Conservation (phyloP, 2,329 filamentous ascomycete genomes). For the Berkeleyomyces basicola region DNA sequence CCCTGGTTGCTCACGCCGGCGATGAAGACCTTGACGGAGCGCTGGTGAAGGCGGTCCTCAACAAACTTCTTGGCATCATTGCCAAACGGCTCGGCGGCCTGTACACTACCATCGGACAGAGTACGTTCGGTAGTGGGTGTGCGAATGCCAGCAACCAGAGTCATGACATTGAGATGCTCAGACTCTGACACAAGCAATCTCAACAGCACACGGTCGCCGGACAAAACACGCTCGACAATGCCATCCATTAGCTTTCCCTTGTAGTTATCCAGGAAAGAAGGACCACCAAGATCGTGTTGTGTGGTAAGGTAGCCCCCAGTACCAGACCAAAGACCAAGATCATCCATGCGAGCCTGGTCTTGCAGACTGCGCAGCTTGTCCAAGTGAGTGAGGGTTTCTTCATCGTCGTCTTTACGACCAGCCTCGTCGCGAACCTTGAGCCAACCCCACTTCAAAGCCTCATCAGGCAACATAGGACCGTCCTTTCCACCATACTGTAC, state of each 20-base stretch:
- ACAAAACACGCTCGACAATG: constrained; percentile 79
- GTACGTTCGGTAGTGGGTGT: constrained; percentile 78
- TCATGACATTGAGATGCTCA: constrained; percentile 77
- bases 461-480: constrained; percentile 63
- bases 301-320: constrained; percentile 53
- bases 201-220: constrained; percentile 76
- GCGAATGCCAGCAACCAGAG: constrained; percentile 75
- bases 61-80: constrained; percentile 81
- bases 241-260: constrained; percentile 75
- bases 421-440: constrained; percentile 87
- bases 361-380: constrained; percentile 67
- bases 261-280: constrained; percentile 65
- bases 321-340: constrained; percentile 66
- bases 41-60: constrained; percentile 70
- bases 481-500: constrained; percentile 58
- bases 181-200: constrained; percentile 65
- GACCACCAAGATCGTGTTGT: constrained; percentile 57
- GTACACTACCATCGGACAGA: constrained; percentile 60
- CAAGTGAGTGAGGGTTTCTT: constrained; percentile 53
- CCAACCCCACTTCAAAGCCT: constrained; percentile 77
- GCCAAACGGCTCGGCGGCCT: constrained; percentile 75
- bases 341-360: constrained; percentile 57
- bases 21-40: constrained; percentile 65
- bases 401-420: constrained; percentile 74
- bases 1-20: constrained; percentile 80